Evolutionary conservation across 2,329 filamentous ascomycete genomes (phyloP), one percentile per base, ranked within the genome.

Genomic region (Phialocephala sp.): DNA sequence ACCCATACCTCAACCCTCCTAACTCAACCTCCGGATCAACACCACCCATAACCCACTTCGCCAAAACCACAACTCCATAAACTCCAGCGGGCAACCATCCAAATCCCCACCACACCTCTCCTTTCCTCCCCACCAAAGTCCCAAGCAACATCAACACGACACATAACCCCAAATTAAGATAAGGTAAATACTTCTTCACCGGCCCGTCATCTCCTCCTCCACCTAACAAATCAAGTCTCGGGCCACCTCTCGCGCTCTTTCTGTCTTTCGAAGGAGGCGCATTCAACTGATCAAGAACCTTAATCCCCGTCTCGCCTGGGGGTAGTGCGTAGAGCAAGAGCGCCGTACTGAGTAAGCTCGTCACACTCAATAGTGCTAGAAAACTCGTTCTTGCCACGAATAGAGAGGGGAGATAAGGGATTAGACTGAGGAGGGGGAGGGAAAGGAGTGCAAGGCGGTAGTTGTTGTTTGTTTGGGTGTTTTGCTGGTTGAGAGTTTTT

Each of bases 1-100:
- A 90, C 62, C 83, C 81, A 78, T 92, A 91, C 75, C 80, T 86
- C 73, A 92, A 79, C 62, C 78, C 80, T 58, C 83, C 80, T 71
- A 94, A 77, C 73, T 91, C 90, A 68, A 81, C 71, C 56, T 72
- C 88, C 5, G 91, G 85, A 78, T 93, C 89, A 9, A 93, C 85
- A 57, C 87, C 83, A 3, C 84, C 83, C 84, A 93, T 88, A 73
- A 90, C 82, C 60, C 85, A 78, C 77, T 92, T 88, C 36, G 87
- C 86, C 56, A 85, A 77, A 64, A 92, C 72, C 6, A 88, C 82
- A 22, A 91, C 80, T 0, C 70, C 81, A 72, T 91, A 88, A 1
- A 93, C 84, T 1, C 88, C 76, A 0, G 78, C 80, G 0, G 88
- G 87, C 59, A 89, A 69, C 62, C 80, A 82, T 32, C 80, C 82